Percentiles rank a stretch among this genome's conserved stretches.
Conservation (phyloP, 106 monocot genomes). For the Acorus gramineus region DNA sequence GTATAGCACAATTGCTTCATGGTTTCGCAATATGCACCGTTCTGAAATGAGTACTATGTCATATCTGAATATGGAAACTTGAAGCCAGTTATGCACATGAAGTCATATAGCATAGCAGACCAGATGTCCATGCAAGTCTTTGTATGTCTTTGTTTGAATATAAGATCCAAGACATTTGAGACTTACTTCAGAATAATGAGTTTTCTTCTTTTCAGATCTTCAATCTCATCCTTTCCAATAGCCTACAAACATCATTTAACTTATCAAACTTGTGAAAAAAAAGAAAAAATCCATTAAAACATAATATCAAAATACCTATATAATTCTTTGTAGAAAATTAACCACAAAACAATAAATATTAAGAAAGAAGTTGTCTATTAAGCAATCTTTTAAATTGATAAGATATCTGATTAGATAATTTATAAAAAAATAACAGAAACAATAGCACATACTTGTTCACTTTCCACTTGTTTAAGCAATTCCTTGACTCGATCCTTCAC, state of each 20-base stretch:
- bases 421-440: no score
- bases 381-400: neutral
- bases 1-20: no score
- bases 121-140: no score
- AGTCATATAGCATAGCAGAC: no score
- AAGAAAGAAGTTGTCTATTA: neutral
- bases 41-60: no score
- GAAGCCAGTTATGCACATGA: no score
- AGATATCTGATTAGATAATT: no score
- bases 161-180: neutral
- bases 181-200: constrained; percentile 58
- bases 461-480: constrained; percentile 49
- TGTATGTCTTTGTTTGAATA: no score
- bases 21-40: no score
- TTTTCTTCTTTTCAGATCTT: constrained; percentile 65
- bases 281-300: neutral
- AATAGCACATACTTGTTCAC: constrained; percentile 35
- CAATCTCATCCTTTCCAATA: constrained; percentile 36
- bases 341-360: neutral
- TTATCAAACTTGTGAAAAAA: neutral
- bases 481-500: constrained; percentile 50
- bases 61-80: no score
- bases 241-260: constrained; percentile 19
- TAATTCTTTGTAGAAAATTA: no score
- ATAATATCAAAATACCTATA: neutral